These are phyloP conservation scores for Lactifluus rugatus DNA, from an alignment of 768 basidiomycete genomes.

Conservation along the genomic window DNA sequence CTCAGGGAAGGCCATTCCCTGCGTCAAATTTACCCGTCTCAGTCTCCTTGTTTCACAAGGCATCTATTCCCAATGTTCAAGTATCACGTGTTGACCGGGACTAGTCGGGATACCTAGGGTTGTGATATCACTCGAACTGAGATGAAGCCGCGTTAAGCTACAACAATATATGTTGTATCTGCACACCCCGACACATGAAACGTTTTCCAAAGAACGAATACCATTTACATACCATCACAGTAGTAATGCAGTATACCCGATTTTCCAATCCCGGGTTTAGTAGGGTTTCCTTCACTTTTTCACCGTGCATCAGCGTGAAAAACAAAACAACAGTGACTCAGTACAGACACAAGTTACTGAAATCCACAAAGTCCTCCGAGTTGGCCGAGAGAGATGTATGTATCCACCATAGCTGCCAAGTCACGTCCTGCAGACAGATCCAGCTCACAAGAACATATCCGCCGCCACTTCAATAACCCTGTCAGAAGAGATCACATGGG, in stretches of 20 bases:
- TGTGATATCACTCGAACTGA: background rate
- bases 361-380: background rate
- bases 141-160: background rate
- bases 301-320: too few relatives aligned
- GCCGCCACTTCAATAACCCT: too few relatives aligned
- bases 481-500: too few relatives aligned
- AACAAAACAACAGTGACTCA: background rate
- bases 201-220: background rate
- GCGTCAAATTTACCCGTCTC: background rate
- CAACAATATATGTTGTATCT: background rate
- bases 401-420: too few relatives aligned
- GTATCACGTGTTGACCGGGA: background rate
- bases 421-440: too few relatives aligned
- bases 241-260: too few relatives aligned
- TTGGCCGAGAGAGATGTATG: background rate
- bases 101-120: background rate
- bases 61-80: background rate
- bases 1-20: background rate
- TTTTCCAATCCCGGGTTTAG: background rate
- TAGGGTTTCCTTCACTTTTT: too few relatives aligned
- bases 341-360: too few relatives aligned
- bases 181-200: background rate
- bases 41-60: background rate
- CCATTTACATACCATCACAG: too few relatives aligned
- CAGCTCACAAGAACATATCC: too few relatives aligned